Conservation (phyloP, 345 rosid genomes). For the Dovyalis caffra region DNA sequence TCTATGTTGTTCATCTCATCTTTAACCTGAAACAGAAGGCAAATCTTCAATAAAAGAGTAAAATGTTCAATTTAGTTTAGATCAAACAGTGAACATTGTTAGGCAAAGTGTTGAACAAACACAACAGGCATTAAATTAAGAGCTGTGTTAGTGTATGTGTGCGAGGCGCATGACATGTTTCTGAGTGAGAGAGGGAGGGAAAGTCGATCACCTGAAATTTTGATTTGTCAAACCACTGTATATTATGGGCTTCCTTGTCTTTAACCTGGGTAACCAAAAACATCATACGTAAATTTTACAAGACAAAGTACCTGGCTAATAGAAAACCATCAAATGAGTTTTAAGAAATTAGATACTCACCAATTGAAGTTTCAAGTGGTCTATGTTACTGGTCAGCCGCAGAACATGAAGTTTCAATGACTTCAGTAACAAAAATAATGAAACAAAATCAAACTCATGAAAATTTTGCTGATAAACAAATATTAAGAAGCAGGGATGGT, state of each 20-base stretch:
- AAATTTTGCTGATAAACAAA: background rate
- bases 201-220: slow-evolving; percentile 31
- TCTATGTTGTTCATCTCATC: slow-evolving; percentile 30
- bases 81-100: too few relatives aligned
- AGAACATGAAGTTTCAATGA: slow-evolving; percentile 86
- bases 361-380: slow-evolving; percentile 56
- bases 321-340: background rate
- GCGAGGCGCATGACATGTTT: too few relatives aligned
- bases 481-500: slow-evolving; percentile 1
- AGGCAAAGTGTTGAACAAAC: too few relatives aligned
- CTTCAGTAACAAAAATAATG: slow-evolving; percentile 39
- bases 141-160: too few relatives aligned
- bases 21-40: slow-evolving; percentile 30
- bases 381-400: slow-evolving; percentile 66
- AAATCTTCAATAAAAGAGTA: too few relatives aligned
- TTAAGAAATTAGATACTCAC: slow-evolving; percentile 41
- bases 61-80: too few relatives aligned
- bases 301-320: background rate
- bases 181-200: too few relatives aligned
- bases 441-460: background rate
- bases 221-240: slow-evolving; percentile 40
- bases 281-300: background rate
- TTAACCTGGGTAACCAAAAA: slow-evolving; percentile 44
- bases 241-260: slow-evolving; percentile 40
- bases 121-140: slow-evolving; percentile 11